Base-by-base conservation (phyloP, 495 filamentous ascomycete species). In the Hypoxylon crocopeplum region DNA sequence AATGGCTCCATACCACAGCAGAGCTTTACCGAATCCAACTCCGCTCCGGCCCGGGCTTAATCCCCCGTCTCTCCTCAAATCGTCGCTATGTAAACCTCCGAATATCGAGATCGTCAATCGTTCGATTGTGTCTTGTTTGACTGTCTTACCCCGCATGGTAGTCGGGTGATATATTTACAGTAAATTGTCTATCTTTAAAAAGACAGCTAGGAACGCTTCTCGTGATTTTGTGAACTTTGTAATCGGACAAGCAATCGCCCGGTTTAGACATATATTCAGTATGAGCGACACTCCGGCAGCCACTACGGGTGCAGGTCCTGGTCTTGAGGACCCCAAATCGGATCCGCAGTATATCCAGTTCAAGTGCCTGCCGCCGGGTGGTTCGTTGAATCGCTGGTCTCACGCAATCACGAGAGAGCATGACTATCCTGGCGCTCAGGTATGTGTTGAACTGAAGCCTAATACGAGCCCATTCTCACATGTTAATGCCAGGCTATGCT, bases 361-460 rank as follows among this genome's bases (percentile, higher is more conserved):
- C 63, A 56, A 74, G 45, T 61, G 59, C 20, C 67, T 79, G 2
- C 72, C 77, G 0, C 59, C 77, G 2, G 75, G 76, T 3, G 75
- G 73, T 0, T 61, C 72, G 16, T 64, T 81, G 21, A 81, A 81
- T 56, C 73, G 78, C 11, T 81, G 77, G 77, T 81, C 78, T 7
- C 70, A 75, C 4, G 59, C 54, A n/a, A 45, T 81, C 40, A 81
- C 78, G 4, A 64, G 69, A 19, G 90, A 82, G 16, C 91, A 97
- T 87, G 92, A 97, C 67, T 98, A 89, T 67, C 94, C 94, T 2
- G 94, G 91, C 1, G 93, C 94, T 27, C 89, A 94, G 82, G 91
- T 91, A 69, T 24, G 77, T 37, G n/a, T 33, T 7, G 2, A 5
- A 1, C 30, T n/a, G 6, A 38, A 3, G n/a, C n/a, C 0, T 0